These are phyloP conservation scores for Brassica nigra DNA, from an alignment of 345 rosid genomes.

Conservation along the genomic window DNA sequence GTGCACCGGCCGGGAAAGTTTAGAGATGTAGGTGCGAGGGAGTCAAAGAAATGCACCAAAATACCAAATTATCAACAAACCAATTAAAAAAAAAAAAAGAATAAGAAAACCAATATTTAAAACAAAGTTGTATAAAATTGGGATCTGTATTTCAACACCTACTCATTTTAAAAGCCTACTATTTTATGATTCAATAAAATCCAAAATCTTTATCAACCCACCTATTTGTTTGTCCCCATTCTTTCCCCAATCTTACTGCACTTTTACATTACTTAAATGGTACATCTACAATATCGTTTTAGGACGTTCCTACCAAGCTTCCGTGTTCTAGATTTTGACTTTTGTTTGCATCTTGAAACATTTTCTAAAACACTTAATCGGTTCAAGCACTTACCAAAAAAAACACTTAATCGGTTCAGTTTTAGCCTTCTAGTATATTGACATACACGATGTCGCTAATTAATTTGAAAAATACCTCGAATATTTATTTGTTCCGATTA, in stretches of 20 bases:
- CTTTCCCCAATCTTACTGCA: conserved; percentile 2
- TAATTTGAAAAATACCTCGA: background rate
- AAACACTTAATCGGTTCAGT: background rate
- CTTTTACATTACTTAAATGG: conserved; percentile 13
- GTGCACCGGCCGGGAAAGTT: conserved; percentile 7
- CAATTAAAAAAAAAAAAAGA: background rate
- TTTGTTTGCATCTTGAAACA: background rate
- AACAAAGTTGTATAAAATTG: conserved; percentile 1
- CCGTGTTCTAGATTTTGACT: conserved; percentile 22
- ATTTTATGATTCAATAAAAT: conserved; percentile 19
- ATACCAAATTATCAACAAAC: conserved; percentile 1
- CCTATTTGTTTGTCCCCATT: conserved; percentile 47
- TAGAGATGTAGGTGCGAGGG: conserved; percentile 19
- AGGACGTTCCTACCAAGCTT: conserved; percentile 13
- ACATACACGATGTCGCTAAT: background rate
- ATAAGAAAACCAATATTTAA: background rate
- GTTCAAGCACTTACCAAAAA: background rate
- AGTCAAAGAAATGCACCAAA: conserved; percentile 32
- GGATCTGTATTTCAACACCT: conserved; percentile 39
- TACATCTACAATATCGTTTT: conserved; percentile 14
- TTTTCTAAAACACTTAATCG: background rate
- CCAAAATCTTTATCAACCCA: conserved; percentile 41
- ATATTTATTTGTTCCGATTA: background rate
- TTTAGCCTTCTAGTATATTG: background rate
- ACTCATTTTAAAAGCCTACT: conserved; percentile 37